Base-by-base conservation (phyloP, 2,329 filamentous ascomycete species). In the Verticillium dahliae region DNA sequence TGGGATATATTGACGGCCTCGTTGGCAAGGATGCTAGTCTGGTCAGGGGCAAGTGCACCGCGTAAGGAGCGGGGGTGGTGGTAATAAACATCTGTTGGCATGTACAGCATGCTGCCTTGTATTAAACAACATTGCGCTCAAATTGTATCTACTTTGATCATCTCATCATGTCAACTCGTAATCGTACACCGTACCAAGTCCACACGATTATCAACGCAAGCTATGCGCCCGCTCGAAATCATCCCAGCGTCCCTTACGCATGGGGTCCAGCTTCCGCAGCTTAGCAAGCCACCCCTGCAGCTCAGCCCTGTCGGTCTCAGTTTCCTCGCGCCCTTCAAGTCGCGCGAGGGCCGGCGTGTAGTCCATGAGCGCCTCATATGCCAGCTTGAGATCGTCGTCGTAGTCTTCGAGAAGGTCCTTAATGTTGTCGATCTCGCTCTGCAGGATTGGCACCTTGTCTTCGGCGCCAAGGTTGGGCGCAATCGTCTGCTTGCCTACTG, bases 281-380 rank as follows among this genome's bases (percentile, higher is more conserved):
- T 85, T 85, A 15, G 75, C 76, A 37, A 96, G 74, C 90, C 87
- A 91, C 55, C 66, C 69, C 56, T 72, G 69, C 52, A 88, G 73
- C 58, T 85, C 79, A 9, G 69, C 69, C 62, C 75, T 74, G 65
- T 84, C 79, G 6, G 76, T 71, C 1, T 64, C 62, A 10, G 66
- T 66, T 3, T 72, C 80, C 62, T 73, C 69, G 56, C 76, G 69
- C 74, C 76, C 74, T 67, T 81, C 81, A 63, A 90, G 69, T n/a
- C 74, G 73, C 61, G 79, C 81, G n/a, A 90, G 73, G 37, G 79
- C 76, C 35, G 88, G 71, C 1, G 88, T 87, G 70, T 91, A 92
- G 65, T 91, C 86, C 31, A 98, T 81, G 58, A 98, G 78, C 5
- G 89, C 89, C 74, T 96, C 91, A 71, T 97, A 96, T 55, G 97